Evolutionary conservation across 2,329 filamentous ascomycete genomes (phyloP).

Genomic region (Calonectria montana): DNA sequence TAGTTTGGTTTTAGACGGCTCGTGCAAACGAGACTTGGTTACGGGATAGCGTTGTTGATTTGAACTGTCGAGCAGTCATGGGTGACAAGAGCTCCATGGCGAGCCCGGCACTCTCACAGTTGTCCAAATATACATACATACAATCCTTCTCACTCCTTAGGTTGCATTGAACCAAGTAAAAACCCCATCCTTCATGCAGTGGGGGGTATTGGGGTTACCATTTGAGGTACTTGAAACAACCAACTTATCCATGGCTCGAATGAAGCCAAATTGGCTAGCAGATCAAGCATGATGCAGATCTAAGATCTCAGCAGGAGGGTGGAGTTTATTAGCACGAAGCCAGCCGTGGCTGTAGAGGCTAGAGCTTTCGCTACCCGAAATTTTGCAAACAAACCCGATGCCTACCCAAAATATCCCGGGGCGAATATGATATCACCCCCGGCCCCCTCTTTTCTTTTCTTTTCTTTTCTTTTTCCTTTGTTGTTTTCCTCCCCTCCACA

Average conservation of each 20-base stretch:
- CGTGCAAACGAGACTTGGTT: neutral
- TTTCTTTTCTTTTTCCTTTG: neutral
- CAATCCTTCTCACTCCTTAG: neutral
- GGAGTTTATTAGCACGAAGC: neutral
- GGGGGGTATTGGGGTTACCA: neutral
- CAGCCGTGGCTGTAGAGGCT: neutral
- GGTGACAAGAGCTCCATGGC: neutral
- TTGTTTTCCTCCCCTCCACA: neutral
- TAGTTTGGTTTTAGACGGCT: neutral
- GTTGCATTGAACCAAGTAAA: neutral
- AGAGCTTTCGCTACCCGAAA: neutral
- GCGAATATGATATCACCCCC: too few species aligned
- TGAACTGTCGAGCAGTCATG: neutral
- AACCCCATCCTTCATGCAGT: neutral
- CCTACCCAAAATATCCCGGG: too few species aligned
- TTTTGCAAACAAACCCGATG: too few species aligned
- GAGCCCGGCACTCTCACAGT: neutral
- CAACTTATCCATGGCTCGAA: neutral
- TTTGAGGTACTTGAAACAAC: neutral
- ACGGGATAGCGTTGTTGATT: neutral
- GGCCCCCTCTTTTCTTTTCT: too few species aligned
- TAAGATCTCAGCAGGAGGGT: neutral
- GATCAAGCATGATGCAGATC: neutral
- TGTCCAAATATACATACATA: neutral
- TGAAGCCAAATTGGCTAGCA: neutral